Percentiles rank a stretch among this genome's conserved stretches.
These are phyloP conservation scores for Murraya koenigii DNA, from an alignment of 345 rosid species.

Conservation along the genomic window DNA sequence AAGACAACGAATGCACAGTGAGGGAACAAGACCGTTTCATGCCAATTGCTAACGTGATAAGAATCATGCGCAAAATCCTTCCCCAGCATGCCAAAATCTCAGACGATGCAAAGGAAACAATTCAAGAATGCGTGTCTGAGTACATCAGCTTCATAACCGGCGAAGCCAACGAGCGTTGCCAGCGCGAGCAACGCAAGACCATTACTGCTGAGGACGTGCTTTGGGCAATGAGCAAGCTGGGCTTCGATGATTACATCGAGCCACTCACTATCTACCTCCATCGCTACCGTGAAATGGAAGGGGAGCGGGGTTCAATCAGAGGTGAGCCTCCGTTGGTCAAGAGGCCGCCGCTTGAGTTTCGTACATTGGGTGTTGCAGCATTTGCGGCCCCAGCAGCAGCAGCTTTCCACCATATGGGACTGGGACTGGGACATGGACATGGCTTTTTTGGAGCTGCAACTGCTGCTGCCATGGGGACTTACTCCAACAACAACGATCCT, in stretches of 20 bases:
- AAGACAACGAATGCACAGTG: conserved; percentile 61
- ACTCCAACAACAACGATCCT: conserved; percentile 39
- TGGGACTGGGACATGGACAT: neutral
- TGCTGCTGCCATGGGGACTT: conserved; percentile 11
- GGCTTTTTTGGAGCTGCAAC: conserved; percentile 36
- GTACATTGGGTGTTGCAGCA: conserved; percentile 30
- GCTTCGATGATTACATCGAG: conserved; percentile 85
- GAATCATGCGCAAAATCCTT: conserved; percentile 88
- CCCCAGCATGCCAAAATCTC: conserved; percentile 93
- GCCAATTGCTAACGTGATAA: conserved; percentile 91
- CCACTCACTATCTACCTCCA: conserved; percentile 73
- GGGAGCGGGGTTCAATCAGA: conserved; percentile 55
- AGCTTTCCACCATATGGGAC: conserved; percentile 31
- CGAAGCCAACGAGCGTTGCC: conserved; percentile 96
- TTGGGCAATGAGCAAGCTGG: conserved; percentile 95
- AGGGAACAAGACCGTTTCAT: conserved; percentile 93
- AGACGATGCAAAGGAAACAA: conserved; percentile 91
- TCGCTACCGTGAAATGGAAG: conserved; percentile 75
- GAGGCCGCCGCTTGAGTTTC: conserved; percentile 42
- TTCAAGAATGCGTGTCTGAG: conserved; percentile 97
- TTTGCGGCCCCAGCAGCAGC: conserved; percentile 36
- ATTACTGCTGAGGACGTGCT: conserved; percentile 89
- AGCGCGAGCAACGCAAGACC: conserved; percentile 93
- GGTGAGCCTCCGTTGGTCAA: conserved; percentile 49
- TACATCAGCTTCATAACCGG: conserved; percentile 97